These are phyloP conservation scores for Kuraishia molischiana DNA, from an alignment of 805 yeast genomes.

Conservation along the genomic window DNA sequence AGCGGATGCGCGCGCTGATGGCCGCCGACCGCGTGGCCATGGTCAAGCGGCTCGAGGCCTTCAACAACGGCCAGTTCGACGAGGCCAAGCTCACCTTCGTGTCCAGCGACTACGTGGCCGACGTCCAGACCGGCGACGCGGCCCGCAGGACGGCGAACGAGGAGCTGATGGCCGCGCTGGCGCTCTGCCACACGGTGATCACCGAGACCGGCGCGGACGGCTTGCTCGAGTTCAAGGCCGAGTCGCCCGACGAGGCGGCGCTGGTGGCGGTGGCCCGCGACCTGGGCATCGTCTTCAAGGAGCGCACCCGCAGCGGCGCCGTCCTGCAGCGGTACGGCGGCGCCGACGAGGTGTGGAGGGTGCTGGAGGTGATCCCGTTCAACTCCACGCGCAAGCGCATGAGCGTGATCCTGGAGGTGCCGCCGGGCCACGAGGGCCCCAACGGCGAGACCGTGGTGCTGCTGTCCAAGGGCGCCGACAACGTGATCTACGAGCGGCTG, in stretches of 20 bases:
- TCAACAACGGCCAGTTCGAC: constrained; percentile 37
- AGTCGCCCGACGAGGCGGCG: constrained; percentile 80
- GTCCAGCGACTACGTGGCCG: constrained; percentile 49
- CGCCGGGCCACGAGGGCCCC: constrained; percentile 13
- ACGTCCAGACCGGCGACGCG: constrained; percentile 25
- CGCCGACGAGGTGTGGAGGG: constrained; percentile 28
- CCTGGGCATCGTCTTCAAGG: constrained; percentile 55
- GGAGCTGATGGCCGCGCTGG: constrained; percentile 53
- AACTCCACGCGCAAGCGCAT: constrained; percentile 68
- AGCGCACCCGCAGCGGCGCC: constrained; percentile 39
- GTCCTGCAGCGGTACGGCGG: constrained; percentile 35
- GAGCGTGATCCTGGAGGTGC: constrained; percentile 55
- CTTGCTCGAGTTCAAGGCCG: constrained; percentile 53
- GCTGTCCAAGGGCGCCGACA: constrained; percentile 70
- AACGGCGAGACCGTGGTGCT: constrained; percentile 29
- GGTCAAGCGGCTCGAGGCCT: constrained; percentile 29
- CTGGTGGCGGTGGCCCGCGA: constrained; percentile 71
- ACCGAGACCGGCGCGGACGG: constrained; percentile 40
- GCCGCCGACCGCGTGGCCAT: constrained; percentile 32
- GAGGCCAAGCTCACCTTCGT: constrained; percentile 50
- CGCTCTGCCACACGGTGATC: constrained; percentile 69
- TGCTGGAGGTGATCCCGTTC: constrained; percentile 52
- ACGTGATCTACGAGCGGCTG: constrained; percentile 46
- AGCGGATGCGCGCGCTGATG: constrained; percentile 29
- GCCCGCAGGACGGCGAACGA: constrained; percentile 39